Conservation (phyloP, 371 early-diverging fungal species). For the Rhizopus sp. region DNA sequence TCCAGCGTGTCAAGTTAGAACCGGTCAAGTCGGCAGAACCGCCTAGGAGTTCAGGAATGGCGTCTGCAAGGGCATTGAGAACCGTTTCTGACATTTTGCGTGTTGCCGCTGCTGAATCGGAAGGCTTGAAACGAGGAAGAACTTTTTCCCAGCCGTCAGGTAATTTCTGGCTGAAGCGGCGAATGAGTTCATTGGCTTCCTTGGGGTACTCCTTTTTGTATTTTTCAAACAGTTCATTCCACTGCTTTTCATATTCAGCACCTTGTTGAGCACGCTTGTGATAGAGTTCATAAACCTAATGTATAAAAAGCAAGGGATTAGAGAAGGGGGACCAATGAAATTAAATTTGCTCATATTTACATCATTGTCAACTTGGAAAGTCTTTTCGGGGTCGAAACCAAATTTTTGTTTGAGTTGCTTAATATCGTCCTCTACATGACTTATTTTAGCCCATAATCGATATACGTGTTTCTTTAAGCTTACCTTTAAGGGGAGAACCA, state of each 20-base stretch:
- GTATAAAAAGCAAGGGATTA: conserved; percentile 1
- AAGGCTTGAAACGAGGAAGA: conserved; percentile 79
- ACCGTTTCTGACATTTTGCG: conserved; percentile 85
- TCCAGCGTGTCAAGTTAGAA: conserved; percentile 96
- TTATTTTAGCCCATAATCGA: background rate
- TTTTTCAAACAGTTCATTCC: conserved; percentile 71
- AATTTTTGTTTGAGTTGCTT: conserved; percentile 80
- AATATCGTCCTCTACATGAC: conserved; percentile 74
- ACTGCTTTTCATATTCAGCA: conserved; percentile 62
- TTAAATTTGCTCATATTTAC: conserved; percentile 19
- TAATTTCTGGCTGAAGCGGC: conserved; percentile 72
- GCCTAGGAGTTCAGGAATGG: conserved; percentile 86
- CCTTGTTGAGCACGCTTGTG: conserved; percentile 60
- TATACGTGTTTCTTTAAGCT: background rate
- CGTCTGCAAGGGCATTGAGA: conserved; percentile 76
- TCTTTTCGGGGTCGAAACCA: conserved; percentile 79
- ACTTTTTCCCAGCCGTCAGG: conserved; percentile 72
- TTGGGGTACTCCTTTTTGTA: conserved; percentile 69
- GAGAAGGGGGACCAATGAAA: background rate
- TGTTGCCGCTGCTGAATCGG: conserved; percentile 83
- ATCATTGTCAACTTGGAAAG: conserved; percentile 70
- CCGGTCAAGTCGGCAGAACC: conserved; percentile 99
- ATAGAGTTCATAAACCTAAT: conserved; percentile 68
- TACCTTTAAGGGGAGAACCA: conserved; percentile 59
- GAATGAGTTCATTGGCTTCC: conserved; percentile 73